phyloP scores from a whole-genome alignment of 1,284 basidiomycete genomes.

The Ustilago lituana region DNA sequence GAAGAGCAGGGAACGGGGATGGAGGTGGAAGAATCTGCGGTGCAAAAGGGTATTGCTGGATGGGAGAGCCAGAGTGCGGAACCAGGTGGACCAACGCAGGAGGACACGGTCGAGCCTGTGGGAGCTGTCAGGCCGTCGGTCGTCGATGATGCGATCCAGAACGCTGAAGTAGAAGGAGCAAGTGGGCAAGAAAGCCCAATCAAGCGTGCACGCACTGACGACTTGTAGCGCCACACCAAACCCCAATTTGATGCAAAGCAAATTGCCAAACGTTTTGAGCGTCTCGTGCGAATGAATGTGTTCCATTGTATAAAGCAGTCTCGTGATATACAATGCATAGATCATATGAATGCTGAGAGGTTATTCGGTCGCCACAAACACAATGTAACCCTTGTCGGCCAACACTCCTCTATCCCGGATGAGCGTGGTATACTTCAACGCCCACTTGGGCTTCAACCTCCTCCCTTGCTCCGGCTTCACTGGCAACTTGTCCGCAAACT shows the following conservation, averaged over 20 bases:
- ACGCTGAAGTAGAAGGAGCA: background rate
- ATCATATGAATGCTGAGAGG: background rate
- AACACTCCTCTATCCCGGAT: conserved; percentile 58
- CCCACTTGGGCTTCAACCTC: conserved; percentile 49
- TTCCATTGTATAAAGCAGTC: no score
- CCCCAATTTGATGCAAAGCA: no score
- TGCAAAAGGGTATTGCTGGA: background rate
- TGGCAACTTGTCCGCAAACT: conserved; percentile 50
- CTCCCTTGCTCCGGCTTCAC: conserved; percentile 6
- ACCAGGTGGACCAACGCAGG: no score
- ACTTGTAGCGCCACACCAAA: conserved; percentile 2
- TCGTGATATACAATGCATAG: background rate
- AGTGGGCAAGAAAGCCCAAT: conserved; percentile 31
- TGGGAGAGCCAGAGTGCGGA: conserved; percentile 2
- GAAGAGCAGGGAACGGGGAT: conserved; percentile 1
- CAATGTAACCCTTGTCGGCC: conserved; percentile 55
- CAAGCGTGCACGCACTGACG: conserved; percentile 42
- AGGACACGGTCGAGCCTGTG: background rate
- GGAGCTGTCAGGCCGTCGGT: conserved; percentile 4
- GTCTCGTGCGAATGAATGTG: no score
- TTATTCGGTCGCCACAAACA: conserved; percentile 21
- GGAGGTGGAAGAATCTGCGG: conserved; percentile 8
- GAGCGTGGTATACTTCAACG: conserved; percentile 56
- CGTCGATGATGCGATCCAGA: conserved; percentile 1
- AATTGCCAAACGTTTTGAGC: no score